Evolutionary conservation across 2,329 filamentous ascomycete species (phyloP), one percentile per base, ranked within the genome.

Genomic region (Colletotrichum theobromicola): DNA sequence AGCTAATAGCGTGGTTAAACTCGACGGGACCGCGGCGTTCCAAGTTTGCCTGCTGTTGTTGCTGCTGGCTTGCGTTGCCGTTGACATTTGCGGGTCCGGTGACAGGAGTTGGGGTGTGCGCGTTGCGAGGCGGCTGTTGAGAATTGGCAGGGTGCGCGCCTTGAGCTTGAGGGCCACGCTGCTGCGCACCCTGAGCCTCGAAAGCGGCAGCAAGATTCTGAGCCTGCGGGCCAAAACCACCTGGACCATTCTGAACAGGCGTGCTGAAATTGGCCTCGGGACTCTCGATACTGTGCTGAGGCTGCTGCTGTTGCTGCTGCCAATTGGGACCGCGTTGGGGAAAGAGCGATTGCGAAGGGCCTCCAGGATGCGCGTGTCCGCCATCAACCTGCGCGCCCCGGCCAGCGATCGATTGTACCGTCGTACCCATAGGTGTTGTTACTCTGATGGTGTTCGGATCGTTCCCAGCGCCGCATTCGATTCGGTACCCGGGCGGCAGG

Each of bases 1-100:
- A 99, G 83, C 96, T 98, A 77, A 99, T 99, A 1, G 97, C 97
- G 85, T 99, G 97, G 82, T 99, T 99, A 84, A 99, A 99, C 82
- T 99, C 97, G 21, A 99, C 97, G 2, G 97, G 97, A 1, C 96
- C 96, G 70, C 96, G 92, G 81, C 97, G 97, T 83, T 97, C 96
- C 82, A 94, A 85, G 84, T 90, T 85, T 83, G 90, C 85, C 85
- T 93, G 72, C 30, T 65, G 71, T 30, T 71, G 68, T 64, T 72
- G 68, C 60, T 74, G 71, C 84, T 91, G 86, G 78, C 87, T 85
- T 26, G 88, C 89, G 75, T 88, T 88, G 58, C 91, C 92, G 79
- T 93, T 94, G 72, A 93, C 82, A 35, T 86, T 89, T 76, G 90
- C 90, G 75, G 91, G 89, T 55, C 88, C 87, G 21, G 85, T 84